These are phyloP conservation scores for Geotrichum restrictum DNA, from an alignment of 1,139 yeast genomes.

Conservation along the genomic window DNA sequence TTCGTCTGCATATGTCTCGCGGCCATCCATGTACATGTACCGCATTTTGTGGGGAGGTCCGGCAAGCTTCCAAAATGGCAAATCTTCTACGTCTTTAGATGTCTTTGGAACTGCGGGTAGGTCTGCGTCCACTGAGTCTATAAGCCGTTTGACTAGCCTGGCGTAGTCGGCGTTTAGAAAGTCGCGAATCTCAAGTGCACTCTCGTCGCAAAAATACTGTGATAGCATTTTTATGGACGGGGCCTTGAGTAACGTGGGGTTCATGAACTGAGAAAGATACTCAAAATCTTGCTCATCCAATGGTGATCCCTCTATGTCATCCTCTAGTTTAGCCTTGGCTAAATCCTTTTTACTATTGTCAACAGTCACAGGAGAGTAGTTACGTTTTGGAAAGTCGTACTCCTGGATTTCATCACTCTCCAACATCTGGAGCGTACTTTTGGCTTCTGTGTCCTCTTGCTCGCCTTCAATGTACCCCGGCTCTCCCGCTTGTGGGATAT, in stretches of 20 bases:
- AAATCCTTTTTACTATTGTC: background rate
- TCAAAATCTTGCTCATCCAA: constrained; percentile 40
- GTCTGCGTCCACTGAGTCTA: constrained; percentile 44
- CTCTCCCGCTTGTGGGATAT: constrained; percentile 91
- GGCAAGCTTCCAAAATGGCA: constrained; percentile 80
- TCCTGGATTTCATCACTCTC: constrained; percentile 75
- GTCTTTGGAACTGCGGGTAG: constrained; percentile 59
- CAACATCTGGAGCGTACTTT: constrained; percentile 74
- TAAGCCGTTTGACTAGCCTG: constrained; percentile 42
- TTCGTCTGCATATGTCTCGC: constrained; percentile 18
- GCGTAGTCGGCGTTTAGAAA: constrained; percentile 61
- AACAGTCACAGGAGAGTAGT: constrained; percentile 5
- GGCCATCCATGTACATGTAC: constrained; percentile 65
- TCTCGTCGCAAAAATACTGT: constrained; percentile 57
- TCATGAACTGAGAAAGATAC: constrained; percentile 53
- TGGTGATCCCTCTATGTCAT: constrained; percentile 21
- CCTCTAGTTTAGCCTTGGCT: constrained; percentile 1
- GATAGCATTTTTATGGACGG: constrained; percentile 47
- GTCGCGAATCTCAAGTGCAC: constrained; percentile 62
- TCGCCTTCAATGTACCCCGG: constrained; percentile 73
- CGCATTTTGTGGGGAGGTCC: constrained; percentile 93
- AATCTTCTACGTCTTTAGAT: constrained; percentile 49
- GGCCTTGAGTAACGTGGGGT: constrained; percentile 50
- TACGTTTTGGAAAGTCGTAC: constrained; percentile 62
- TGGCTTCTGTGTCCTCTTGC: constrained; percentile 69